Evolutionary conservation across 306 rosid genomes (phyloP).

Genomic region (Cucurbita moschata): DNA sequence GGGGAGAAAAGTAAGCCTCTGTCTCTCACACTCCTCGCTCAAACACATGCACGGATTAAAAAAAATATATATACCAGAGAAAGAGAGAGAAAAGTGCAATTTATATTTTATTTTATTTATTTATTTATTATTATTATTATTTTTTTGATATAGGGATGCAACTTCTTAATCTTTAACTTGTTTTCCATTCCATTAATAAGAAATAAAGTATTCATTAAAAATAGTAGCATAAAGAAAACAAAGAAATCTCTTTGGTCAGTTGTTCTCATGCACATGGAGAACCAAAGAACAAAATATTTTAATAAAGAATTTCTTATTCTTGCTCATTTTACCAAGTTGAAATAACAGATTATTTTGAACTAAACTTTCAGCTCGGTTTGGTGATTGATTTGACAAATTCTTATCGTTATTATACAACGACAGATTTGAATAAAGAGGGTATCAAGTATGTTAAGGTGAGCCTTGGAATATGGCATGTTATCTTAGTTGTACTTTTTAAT

Average conservation of each 20-base stretch:
- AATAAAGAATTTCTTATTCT: background rate
- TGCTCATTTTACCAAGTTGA: background rate
- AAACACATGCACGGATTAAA: background rate
- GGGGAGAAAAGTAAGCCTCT: constrained; percentile 65
- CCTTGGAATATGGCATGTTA: constrained; percentile 9
- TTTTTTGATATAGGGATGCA: background rate
- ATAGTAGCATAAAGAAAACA: background rate
- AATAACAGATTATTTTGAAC: background rate
- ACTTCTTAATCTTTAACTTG: background rate
- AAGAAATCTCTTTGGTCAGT: background rate
- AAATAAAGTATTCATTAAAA: background rate
- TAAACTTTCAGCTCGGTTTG: constrained; percentile 74
- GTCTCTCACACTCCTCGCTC: background rate
- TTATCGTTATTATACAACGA: constrained; percentile 65
- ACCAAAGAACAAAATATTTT: background rate
- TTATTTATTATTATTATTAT: no score
- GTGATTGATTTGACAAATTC: constrained; percentile 97
- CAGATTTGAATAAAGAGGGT: constrained; percentile 85
- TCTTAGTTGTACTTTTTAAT: background rate
- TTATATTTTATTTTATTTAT: no score
- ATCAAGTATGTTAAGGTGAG: constrained; percentile 90
- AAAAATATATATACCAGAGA: background rate
- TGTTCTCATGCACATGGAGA: background rate
- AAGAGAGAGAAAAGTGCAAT: background rate
- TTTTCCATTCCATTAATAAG: background rate